Percentiles rank a stretch among this genome's conserved stretches.
These are phyloP conservation scores for Schizopora paradoxa DNA, from an alignment of 1,284 basidiomycete species.

Conservation along the genomic window DNA sequence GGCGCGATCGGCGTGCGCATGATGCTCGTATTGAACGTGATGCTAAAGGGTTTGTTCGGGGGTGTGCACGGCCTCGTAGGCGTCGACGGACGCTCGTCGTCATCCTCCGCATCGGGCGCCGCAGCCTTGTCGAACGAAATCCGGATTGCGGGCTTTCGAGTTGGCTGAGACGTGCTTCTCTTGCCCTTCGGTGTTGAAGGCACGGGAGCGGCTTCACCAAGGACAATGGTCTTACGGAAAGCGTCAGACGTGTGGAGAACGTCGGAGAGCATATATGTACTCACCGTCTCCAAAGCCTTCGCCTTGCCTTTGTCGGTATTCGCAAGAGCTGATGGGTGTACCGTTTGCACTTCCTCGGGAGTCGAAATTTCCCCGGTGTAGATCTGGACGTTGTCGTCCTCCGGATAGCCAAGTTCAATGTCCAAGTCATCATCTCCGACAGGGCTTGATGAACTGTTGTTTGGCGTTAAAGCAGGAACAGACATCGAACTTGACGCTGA, in stretches of 20 bases:
- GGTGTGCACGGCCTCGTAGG: conserved; percentile 7
- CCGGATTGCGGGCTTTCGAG: conserved; percentile 8
- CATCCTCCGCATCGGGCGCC: not conserved
- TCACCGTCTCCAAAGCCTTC: conserved; percentile 4
- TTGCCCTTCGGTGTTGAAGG: conserved; percentile 12
- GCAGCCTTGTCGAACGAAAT: no score
- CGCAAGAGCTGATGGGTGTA: not conserved
- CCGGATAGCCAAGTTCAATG: conserved; percentile 4
- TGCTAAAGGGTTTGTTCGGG: not conserved
- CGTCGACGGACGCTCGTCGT: conserved; percentile 3
- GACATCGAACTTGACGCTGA: conserved; percentile 22
- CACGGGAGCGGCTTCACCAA: conserved; percentile 2
- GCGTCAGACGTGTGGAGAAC: not conserved
- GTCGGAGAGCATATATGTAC: not conserved
- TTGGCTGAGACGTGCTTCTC: conserved; percentile 1
- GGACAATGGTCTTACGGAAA: not conserved
- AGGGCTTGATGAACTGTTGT: conserved; percentile 63
- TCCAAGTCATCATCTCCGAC: conserved; percentile 3
- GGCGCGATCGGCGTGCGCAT: not conserved
- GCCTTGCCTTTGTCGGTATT: conserved; percentile 3
- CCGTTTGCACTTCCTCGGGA: conserved; percentile 2
- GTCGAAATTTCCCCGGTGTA: conserved; percentile 5
- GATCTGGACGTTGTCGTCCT: conserved; percentile 1
- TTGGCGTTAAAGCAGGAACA: conserved; percentile 57
- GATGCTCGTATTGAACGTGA: not conserved